Evolutionary conservation across 768 basidiomycete genomes (phyloP).

Genomic region (Suillus bovinus): DNA sequence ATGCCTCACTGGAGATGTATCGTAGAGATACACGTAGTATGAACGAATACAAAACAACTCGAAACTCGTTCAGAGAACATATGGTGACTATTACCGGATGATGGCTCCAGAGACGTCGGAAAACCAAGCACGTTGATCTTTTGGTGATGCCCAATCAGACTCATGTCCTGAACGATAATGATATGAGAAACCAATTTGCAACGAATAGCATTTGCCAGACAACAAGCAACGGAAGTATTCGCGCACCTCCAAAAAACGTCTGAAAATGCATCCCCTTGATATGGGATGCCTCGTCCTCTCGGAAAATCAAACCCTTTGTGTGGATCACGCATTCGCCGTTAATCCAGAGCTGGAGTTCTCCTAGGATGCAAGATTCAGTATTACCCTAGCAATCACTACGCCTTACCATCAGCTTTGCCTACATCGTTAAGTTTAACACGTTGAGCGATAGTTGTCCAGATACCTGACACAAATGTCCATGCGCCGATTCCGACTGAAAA

Average conservation of each 20-base stretch:
- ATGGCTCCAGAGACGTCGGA: slow-evolving; percentile 54
- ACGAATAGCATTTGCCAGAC: not conserved
- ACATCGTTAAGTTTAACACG: slow-evolving; percentile 70
- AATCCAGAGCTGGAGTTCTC: slow-evolving; percentile 66
- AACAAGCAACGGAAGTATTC: not conserved
- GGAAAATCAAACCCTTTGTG: slow-evolving; percentile 49
- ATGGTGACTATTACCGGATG: slow-evolving; percentile 9
- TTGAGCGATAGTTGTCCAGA: slow-evolving; percentile 66
- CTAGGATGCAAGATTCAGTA: slow-evolving; percentile 29
- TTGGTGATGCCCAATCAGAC: slow-evolving; percentile 60
- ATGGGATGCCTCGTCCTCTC: slow-evolving; percentile 35
- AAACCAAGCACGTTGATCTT: slow-evolving; percentile 60
- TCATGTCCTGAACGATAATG: slow-evolving; percentile 42
- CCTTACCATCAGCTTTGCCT: slow-evolving; percentile 57
- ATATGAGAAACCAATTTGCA: not conserved
- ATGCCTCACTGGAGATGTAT: not conserved
- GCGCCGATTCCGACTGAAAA: slow-evolving; percentile 68
- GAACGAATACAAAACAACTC: not conserved
- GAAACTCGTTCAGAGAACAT: not conserved
- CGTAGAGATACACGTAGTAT: not conserved
- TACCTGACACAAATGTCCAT: slow-evolving; percentile 53
- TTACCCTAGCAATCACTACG: not conserved
- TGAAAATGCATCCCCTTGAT: slow-evolving; percentile 74
- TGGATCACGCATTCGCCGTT: slow-evolving; percentile 59
- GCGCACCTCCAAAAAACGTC: slow-evolving; percentile 76